A percentile compares a stretch with the other conserved stretches of the same genome.
These are phyloP conservation scores for Plasmodium sp. DNA, from an alignment of 169 alveolate species.

Conservation along the genomic window DNA sequence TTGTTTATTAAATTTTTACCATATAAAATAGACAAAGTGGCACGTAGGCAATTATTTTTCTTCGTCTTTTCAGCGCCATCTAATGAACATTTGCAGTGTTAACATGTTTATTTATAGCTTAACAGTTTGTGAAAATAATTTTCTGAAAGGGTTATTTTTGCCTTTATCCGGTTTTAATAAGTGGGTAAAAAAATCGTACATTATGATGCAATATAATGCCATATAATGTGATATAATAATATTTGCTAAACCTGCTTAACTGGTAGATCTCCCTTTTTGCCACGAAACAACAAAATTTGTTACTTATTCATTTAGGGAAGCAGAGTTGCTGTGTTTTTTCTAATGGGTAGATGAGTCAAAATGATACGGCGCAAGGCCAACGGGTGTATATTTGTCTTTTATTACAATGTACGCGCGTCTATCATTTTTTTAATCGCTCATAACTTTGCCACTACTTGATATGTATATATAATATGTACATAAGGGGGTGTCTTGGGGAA, in stretches of 20 bases:
- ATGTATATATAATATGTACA: too few species aligned
- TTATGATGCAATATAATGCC: not conserved
- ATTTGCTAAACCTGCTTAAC: not conserved
- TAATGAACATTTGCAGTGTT: not conserved
- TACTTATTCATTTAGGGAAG: not conserved
- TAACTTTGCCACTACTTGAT: not conserved
- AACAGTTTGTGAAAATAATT: not conserved
- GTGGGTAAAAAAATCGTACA: not conserved
- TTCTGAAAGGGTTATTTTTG: not conserved
- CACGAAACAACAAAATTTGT: not conserved
- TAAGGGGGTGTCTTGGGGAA: not conserved
- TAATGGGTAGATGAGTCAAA: not conserved
- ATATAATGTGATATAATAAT: too few species aligned
- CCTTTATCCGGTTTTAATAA: not conserved
- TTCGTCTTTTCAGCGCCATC: not conserved
- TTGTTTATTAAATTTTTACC: not conserved
- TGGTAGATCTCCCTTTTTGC: not conserved
- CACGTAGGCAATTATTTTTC: not conserved
- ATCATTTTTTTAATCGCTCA: not conserved
- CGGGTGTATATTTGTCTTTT: not conserved
- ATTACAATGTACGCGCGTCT: not conserved
- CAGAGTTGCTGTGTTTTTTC: not conserved
- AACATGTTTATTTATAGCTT: not conserved
- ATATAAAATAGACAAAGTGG: not conserved
- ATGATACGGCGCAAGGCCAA: not conserved